A percentile compares a stretch with the other conserved stretches of the same genome.
Conservation (phyloP, 2,329 filamentous ascomycete genomes). For the Penicillium sp. region DNA sequence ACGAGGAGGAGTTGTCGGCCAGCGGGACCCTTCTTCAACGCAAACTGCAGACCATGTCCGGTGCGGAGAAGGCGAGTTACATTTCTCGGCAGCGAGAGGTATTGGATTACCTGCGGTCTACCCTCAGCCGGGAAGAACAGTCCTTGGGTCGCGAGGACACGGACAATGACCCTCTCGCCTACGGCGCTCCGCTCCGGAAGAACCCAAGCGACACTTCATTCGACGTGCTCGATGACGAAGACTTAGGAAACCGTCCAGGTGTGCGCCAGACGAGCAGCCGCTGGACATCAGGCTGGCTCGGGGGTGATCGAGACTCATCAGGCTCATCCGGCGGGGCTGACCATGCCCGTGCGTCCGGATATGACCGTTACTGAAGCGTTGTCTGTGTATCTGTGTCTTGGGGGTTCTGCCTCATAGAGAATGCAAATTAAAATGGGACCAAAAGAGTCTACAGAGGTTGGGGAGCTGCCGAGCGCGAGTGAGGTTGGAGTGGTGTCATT, state of each 20-base stretch:
- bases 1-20: conserved; percentile 49
- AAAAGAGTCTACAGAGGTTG: not conserved
- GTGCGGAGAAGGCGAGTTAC: conserved; percentile 64
- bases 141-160: conserved; percentile 43
- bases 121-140: conserved; percentile 72
- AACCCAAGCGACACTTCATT: conserved; percentile 84
- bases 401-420: not conserved
- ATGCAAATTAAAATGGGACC: conserved; percentile 2
- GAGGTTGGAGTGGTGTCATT: no score
- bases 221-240: conserved; percentile 77
- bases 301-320: conserved; percentile 21
- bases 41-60: conserved; percentile 54
- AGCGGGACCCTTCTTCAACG: conserved; percentile 65
- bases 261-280: conserved; percentile 20
- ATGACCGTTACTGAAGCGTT: conserved; percentile 15
- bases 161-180: conserved; percentile 35
- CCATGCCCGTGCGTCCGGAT: conserved; percentile 22
- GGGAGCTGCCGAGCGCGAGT: no score
- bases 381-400: not conserved
- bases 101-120: conserved; percentile 66
- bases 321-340: conserved; percentile 23
- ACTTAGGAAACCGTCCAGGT: conserved; percentile 31
- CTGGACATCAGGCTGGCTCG: conserved; percentile 31
- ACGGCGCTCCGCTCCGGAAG: conserved; percentile 55
- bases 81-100: conserved; percentile 73